Evolutionary conservation across 306 rosid species (phyloP).

Genomic region (Calophaca sinica): DNA sequence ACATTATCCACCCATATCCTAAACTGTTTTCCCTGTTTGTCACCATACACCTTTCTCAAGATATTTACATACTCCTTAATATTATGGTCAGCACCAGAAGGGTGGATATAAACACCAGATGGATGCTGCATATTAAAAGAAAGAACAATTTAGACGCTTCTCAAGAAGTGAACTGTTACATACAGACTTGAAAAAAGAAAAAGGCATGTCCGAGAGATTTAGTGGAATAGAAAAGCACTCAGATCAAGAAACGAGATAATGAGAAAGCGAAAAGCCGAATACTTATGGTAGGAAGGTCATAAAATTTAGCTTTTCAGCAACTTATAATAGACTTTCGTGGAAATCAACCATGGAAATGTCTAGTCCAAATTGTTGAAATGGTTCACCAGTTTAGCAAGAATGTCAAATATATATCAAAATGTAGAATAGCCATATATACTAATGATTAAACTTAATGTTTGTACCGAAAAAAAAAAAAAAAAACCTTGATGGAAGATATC

Average conservation of each 20-base stretch:
- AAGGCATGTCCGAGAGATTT: conserved; percentile 5
- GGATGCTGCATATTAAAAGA: conserved; percentile 58
- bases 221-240: not conserved
- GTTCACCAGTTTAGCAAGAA: conserved; percentile 15
- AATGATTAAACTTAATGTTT: conserved; percentile 3
- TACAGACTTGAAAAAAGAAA: conserved; percentile 8
- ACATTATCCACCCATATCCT: conserved; percentile 78
- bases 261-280: not conserved
- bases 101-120: conserved; percentile 65
- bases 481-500: conserved; percentile 15
- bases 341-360: conserved; percentile 36
- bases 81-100: conserved; percentile 67
- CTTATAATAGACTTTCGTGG: not conserved
- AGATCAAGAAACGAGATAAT: conserved; percentile 16
- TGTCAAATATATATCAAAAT: conserved; percentile 21
- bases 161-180: conserved; percentile 15
- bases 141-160: conserved; percentile 34
- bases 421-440: conserved; percentile 31
- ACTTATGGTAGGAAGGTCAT: conserved; percentile 15
- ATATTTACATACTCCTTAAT: conserved; percentile 49
- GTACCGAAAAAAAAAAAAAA: not conserved
- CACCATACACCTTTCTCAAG: conserved; percentile 64
- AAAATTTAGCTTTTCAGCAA: conserved; percentile 2
- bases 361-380: conserved; percentile 31
- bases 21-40: conserved; percentile 72